These are phyloP conservation scores for Hippophae gyantsensis DNA, from an alignment of 306 rosid species.

Conservation along the genomic window DNA sequence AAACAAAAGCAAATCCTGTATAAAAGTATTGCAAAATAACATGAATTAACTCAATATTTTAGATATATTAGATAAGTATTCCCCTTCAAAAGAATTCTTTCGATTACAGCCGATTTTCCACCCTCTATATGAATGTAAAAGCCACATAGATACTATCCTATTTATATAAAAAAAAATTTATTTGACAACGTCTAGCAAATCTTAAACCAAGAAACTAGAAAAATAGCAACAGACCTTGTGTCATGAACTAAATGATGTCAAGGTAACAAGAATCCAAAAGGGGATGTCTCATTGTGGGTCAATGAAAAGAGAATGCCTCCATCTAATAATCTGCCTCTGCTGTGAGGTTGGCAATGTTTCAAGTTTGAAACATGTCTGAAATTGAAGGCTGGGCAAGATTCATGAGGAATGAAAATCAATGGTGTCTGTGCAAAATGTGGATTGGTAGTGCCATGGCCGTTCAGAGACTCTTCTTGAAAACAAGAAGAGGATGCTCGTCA, in stretches of 20 bases:
- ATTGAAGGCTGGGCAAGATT: slow-evolving; percentile 75
- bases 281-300: slow-evolving; percentile 81
- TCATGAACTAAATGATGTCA: slow-evolving; percentile 77
- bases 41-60: neutral
- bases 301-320: slow-evolving; percentile 74
- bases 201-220: slow-evolving; percentile 76
- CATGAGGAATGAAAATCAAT: slow-evolving; percentile 68
- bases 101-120: slow-evolving; percentile 20
- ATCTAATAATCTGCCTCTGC: slow-evolving; percentile 74
- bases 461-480: slow-evolving; percentile 65
- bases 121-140: slow-evolving; percentile 36
- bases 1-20: slow-evolving; percentile 90
- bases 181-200: slow-evolving; percentile 48
- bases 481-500: slow-evolving; percentile 66
- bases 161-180: slow-evolving; percentile 18
- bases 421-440: slow-evolving; percentile 69
- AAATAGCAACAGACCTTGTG: slow-evolving; percentile 96
- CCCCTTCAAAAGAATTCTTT: slow-evolving; percentile 29
- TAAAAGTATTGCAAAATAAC: slow-evolving; percentile 16
- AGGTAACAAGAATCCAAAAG: slow-evolving; percentile 91
- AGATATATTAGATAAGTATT: slow-evolving; percentile 11
- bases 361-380: slow-evolving; percentile 58
- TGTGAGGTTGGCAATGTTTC: slow-evolving; percentile 74
- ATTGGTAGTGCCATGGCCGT: slow-evolving; percentile 63
- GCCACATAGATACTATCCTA: slow-evolving; percentile 38